Conservation (phyloP, 2,329 filamentous ascomycete species). For the Apiospora pterosperma region DNA sequence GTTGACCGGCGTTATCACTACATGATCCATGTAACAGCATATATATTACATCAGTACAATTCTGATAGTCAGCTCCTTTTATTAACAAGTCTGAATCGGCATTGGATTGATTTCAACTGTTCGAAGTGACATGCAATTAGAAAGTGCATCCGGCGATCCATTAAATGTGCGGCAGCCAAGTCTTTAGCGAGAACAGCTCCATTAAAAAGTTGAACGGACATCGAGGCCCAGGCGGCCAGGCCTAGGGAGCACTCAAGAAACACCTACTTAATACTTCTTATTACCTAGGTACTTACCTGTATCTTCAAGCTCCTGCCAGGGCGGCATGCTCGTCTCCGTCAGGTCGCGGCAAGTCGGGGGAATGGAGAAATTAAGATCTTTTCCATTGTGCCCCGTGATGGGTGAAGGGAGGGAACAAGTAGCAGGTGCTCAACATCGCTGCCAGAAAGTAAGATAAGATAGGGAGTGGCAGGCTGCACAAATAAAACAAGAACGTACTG, state of each 20-base stretch:
- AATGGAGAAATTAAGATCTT: neutral
- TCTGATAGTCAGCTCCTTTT: neutral
- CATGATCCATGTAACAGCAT: too few relatives aligned
- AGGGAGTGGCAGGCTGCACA: neutral
- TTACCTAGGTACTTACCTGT: too few relatives aligned
- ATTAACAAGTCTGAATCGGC: neutral
- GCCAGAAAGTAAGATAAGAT: too few relatives aligned
- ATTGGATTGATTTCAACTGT: neutral
- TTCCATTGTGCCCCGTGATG: neutral
- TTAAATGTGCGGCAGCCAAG: neutral
- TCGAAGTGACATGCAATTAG: neutral
- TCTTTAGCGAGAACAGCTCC: neutral
- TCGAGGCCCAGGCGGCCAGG: neutral
- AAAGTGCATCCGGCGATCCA: neutral
- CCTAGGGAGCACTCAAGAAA: neutral
- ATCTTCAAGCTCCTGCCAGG: too few relatives aligned
- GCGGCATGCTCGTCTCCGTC: neutral
- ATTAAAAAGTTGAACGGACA: neutral
- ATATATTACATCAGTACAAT: too few relatives aligned
- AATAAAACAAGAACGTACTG: neutral
- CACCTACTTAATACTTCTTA: too few relatives aligned
- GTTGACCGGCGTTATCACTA: too few relatives aligned
- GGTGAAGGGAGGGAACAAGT: neutral
- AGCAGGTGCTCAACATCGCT: too few relatives aligned
- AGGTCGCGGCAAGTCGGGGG: neutral